Conservation (phyloP, 2,329 filamentous ascomycete species). For the Fusarium tupiense region DNA sequence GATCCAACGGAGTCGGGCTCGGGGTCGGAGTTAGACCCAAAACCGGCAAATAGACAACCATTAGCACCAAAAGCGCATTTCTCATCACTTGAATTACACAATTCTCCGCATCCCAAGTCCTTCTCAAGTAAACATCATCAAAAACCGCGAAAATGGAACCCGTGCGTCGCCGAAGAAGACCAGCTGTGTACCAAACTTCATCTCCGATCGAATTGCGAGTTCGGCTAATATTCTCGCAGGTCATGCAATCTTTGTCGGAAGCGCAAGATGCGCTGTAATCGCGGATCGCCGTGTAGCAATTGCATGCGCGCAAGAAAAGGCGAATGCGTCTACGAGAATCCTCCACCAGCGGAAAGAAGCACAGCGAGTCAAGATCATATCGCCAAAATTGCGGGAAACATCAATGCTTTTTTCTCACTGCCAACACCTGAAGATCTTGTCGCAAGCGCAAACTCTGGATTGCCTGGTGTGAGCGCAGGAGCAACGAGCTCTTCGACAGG, state of each 20-base stretch:
- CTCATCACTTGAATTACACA: not conserved
- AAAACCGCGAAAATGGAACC: conserved; percentile 21
- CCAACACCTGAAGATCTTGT: not conserved
- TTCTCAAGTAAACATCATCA: not conserved
- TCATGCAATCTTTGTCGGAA: conserved; percentile 54
- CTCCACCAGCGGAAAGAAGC: not conserved
- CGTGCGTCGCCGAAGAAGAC: conserved; percentile 41
- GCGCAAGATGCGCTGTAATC: conserved; percentile 58
- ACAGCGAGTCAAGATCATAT: not conserved
- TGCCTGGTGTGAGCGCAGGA: not conserved
- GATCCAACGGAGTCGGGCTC: not conserved
- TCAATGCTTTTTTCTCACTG: not conserved
- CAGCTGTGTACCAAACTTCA: conserved; percentile 39
- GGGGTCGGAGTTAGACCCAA: not conserved
- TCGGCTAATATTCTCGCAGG: conserved; percentile 29
- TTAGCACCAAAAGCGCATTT: conserved; percentile 11
- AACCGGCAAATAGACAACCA: conserved; percentile 20
- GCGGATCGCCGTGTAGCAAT: conserved; percentile 53
- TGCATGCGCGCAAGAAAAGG: conserved; percentile 51
- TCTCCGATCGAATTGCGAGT: fast-evolving
- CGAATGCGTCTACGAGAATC: conserved; percentile 48
- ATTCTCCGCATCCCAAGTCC: not conserved
- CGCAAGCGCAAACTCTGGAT: not conserved
- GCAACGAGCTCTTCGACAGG: not conserved
- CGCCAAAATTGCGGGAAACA: not conserved